Evolutionary conservation across 495 filamentous ascomycete species (phyloP).

Genomic region (Talaromyces proteolyticus): DNA sequence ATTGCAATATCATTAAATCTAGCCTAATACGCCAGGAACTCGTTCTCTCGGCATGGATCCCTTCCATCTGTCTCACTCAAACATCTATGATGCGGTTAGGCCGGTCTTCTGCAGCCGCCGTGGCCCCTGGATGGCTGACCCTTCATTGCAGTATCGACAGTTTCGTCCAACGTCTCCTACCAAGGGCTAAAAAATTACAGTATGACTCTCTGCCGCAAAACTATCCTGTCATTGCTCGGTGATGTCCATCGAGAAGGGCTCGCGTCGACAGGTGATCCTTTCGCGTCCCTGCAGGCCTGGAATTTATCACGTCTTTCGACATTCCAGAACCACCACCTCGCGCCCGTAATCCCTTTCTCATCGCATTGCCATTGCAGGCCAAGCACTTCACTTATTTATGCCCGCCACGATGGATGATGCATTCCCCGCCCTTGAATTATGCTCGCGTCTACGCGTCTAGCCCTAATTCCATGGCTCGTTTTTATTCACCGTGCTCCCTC

Average conservation of each 20-base stretch:
- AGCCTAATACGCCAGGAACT: neutral
- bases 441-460: constrained; percentile 1
- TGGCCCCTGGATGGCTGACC: neutral
- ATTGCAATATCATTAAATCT: neutral
- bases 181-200: too few species aligned
- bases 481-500: constrained; percentile 1
- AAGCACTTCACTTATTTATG: neutral
- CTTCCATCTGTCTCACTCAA: neutral
- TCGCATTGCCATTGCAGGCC: neutral
- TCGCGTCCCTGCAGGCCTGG: neutral
- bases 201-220: too few species aligned
- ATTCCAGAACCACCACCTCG: neutral
- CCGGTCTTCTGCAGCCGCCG: too few species aligned
- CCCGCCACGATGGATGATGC: constrained; percentile 3
- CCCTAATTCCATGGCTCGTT: neutral
- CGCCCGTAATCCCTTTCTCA: neutral
- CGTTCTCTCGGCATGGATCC: neutral
- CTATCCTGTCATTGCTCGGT: too few species aligned
- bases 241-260: too few species aligned
- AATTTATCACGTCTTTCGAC: neutral
- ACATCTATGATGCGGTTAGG: neutral
- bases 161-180: neutral
- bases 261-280: neutral
- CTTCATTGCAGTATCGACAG: neutral
- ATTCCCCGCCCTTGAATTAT: constrained; percentile 3